Conservation (phyloP, 495 filamentous ascomycete genomes). For the Hyphodiscus hymeniophilus region DNA sequence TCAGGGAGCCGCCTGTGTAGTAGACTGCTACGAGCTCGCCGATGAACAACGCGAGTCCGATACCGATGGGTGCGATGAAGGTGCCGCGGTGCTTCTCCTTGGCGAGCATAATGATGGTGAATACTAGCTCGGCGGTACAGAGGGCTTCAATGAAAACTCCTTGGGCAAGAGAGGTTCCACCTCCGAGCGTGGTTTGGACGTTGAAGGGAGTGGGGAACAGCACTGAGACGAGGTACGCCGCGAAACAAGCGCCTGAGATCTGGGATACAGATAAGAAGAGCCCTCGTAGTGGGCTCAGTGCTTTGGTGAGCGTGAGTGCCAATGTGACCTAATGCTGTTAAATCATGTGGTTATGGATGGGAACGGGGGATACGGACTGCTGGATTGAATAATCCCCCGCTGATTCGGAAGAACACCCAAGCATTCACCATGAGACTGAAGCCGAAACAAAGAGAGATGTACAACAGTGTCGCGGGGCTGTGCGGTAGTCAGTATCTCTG, state of each 20-base stretch:
- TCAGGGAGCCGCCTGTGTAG: constrained; percentile 45
- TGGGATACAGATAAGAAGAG: constrained; percentile 46
- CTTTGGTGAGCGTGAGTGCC: constrained; percentile 47
- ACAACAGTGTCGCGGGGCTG: constrained; percentile 26
- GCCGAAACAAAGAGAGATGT: constrained; percentile 48
- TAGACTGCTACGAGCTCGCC: constrained; percentile 29
- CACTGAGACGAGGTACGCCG: constrained; percentile 40
- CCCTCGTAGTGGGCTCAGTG: constrained; percentile 40
- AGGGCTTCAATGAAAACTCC: constrained; percentile 52
- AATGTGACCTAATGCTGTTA: constrained; percentile 54
- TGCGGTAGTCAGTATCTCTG: no score
- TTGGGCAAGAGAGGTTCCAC: constrained; percentile 33
- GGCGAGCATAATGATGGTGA: constrained; percentile 49
- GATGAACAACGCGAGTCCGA: constrained; percentile 24
- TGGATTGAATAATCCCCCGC: constrained; percentile 62
- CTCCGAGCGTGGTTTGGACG: constrained; percentile 35
- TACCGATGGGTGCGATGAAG: constrained; percentile 46
- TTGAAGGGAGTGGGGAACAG: constrained; percentile 43
- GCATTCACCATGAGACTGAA: constrained; percentile 58
- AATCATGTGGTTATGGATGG: no score
- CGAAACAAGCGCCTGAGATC: constrained; percentile 47
- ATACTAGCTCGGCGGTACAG: constrained; percentile 41
- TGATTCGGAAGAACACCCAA: constrained; percentile 59
- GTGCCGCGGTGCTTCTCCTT: constrained; percentile 45
- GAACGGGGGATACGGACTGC: constrained; percentile 48